phyloP scores from a whole-genome alignment of 2,329 filamentous ascomycete genomes.

The Pseudogymnoascus sp. region DNA sequence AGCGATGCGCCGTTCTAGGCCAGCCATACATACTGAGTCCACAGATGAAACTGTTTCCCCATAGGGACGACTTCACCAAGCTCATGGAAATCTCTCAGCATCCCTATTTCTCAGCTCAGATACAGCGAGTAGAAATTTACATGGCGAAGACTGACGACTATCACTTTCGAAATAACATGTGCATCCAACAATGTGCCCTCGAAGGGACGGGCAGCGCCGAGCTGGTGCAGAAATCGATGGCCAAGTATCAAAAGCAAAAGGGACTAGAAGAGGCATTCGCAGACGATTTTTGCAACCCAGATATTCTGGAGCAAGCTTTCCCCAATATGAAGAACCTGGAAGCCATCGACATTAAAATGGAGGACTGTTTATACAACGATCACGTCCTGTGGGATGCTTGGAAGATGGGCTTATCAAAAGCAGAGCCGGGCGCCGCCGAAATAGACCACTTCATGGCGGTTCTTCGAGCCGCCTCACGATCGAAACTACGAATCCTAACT shows the following conservation, averaged over 20 bases:
- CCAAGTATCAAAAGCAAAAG: conserved; percentile 24
- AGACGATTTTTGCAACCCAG: conserved; percentile 16
- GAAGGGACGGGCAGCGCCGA: conserved; percentile 22
- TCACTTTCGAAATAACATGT: conserved; percentile 24
- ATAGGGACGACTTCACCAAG: conserved; percentile 18
- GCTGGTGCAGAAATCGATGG: conserved; percentile 25
- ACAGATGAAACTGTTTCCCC: conserved; percentile 16
- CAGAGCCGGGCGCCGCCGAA: not conserved
- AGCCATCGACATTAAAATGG: conserved; percentile 16
- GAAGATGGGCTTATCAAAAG: conserved; percentile 2
- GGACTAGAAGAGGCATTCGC: conserved; percentile 22
- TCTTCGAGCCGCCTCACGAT: not conserved
- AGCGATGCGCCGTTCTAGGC: conserved; percentile 18
- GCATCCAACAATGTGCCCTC: conserved; percentile 22
- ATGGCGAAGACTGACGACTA: conserved; percentile 25
- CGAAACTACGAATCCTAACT: not conserved
- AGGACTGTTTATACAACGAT: conserved; percentile 1
- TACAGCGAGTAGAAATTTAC: conserved; percentile 17
- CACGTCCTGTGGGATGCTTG: not conserved
- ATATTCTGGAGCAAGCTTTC: conserved; percentile 16
- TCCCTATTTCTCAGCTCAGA: conserved; percentile 18
- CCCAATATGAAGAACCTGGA: conserved; percentile 17
- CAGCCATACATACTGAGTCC: conserved; percentile 21
- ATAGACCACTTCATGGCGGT: conserved; percentile 4
- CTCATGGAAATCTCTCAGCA: conserved; percentile 19